Base-by-base conservation (phyloP, 768 basidiomycete genomes). In the Chlorophyllum brunneum region DNA sequence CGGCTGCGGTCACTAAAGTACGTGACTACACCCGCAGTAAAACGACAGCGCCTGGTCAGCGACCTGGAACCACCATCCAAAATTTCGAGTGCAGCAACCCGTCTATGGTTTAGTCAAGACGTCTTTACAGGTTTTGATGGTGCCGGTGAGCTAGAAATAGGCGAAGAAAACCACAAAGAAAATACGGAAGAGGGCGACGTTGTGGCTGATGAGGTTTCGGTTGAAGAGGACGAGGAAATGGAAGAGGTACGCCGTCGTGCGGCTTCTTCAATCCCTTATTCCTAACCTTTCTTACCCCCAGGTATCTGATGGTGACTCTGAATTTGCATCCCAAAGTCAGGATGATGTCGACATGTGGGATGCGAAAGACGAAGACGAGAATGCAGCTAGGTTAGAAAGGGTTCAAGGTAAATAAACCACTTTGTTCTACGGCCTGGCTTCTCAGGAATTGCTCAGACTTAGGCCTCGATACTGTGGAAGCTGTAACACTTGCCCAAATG, bases 81-180 rank as follows among this genome's bases (percentile, higher is more conserved):
- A 15, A 56, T 65, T 16, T 59, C 69, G 11, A 61, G 77, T 59
- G 78, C 78, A 40, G 76, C 84, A 39, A 81, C 93, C 2, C 79
- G 86, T 59, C 65, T 98, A n/a, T 99, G 97, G 97, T 99, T 98
- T 70, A 86, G 88, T 58, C 95, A 97, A 68, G 87, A 88, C 45
- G 68, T 97, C 38, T 99, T 99, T 75, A 78, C 82, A 44, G 86
- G 79, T 20, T 66, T 81, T 5, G 81, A 78, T 37, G 77, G 61
- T 5, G 64, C 71, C 5, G 70, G 64, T 3, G 62, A 56, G 23
- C 52, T 56, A 7, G 60, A 63, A 29, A 61, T 60, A 13, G 61
- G 66, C 23, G 54, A 31, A 0, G 70, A 70, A 5, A 56, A 64
- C 8, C 63, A 63, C n/a, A 66, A 66, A 13, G 65, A 59, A 10